Evolutionary conservation across 306 rosid species (phyloP).

Genomic region (Casuarina equisetifolia): DNA sequence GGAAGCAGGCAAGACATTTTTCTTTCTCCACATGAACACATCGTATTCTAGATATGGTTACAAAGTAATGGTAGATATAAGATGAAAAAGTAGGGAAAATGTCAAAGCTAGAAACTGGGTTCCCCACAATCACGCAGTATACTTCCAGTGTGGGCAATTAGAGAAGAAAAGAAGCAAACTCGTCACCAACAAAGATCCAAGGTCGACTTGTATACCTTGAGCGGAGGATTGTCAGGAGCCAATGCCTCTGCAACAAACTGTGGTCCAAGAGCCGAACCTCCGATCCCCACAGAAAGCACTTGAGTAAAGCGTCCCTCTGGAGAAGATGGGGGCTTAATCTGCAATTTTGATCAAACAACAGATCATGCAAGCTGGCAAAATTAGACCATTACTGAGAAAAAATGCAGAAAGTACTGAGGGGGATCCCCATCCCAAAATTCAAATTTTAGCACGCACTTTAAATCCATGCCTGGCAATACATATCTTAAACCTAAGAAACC

Average conservation of each 20-base stretch:
- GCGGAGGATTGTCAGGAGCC: constrained; percentile 98
- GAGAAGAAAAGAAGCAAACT: constrained; percentile 19
- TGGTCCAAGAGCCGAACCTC: constrained; percentile 99
- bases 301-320: constrained; percentile 78
- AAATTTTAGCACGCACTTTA: not conserved
- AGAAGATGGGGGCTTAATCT: constrained; percentile 87
- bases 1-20: not conserved
- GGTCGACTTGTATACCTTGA: constrained; percentile 57
- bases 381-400: constrained; percentile 5
- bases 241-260: constrained; percentile 99
- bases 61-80: not conserved
- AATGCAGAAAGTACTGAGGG: not conserved
- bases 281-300: constrained; percentile 88
- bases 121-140: not conserved
- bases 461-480: not conserved
- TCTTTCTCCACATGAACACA: not conserved
- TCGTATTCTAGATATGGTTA: not conserved
- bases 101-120: not conserved
- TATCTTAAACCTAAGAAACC: not conserved
- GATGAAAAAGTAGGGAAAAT: not conserved
- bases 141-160: not conserved
- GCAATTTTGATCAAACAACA: constrained; percentile 24
- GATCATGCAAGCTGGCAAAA: constrained; percentile 11
- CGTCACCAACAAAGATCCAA: not conserved
- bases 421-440: not conserved